A percentile compares a stretch with the other conserved stretches of the same genome.
Evolutionary conservation across 139 green algal species (phyloP).

Genomic region (Chlorella sp.): DNA sequence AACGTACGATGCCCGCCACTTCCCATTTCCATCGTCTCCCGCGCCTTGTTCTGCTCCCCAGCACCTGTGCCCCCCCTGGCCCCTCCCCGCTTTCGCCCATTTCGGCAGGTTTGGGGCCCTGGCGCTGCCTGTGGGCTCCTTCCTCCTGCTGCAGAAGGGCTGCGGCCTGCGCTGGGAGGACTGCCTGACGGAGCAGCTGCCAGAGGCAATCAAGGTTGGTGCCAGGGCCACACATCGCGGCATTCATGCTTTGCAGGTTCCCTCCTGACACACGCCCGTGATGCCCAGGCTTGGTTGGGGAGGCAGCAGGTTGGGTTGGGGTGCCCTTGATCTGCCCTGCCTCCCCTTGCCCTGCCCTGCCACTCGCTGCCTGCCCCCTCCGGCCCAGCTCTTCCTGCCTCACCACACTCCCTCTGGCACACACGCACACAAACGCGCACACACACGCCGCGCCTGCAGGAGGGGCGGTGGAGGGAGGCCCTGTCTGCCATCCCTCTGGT

Average conservation of each 20-base stretch:
- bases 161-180: slow-evolving; percentile 29
- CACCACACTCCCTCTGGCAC: neutral
- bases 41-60: neutral
- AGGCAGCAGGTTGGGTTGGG: neutral
- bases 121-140: slow-evolving; percentile 43
- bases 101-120: slow-evolving; percentile 43
- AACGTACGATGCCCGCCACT: no score
- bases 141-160: slow-evolving; percentile 31
- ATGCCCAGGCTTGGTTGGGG: neutral
- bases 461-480: slow-evolving; percentile 36
- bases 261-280: neutral
- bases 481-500: slow-evolving; percentile 10
- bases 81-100: neutral
- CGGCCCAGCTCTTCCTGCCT: no score
- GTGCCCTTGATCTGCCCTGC: neutral
- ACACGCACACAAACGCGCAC: neutral
- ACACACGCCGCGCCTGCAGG: slow-evolving; percentile 4
- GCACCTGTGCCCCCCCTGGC: neutral
- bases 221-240: neutral
- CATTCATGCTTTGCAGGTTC: no score
- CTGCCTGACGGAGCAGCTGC: slow-evolving; percentile 31
- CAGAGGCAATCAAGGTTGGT: slow-evolving; percentile 23
- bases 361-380: no score
- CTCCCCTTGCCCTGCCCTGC: neutral
- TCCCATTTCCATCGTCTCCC: no score